phyloP scores from a whole-genome alignment of 768 basidiomycete genomes.

The Hygrophoropsis aurantiaca region DNA sequence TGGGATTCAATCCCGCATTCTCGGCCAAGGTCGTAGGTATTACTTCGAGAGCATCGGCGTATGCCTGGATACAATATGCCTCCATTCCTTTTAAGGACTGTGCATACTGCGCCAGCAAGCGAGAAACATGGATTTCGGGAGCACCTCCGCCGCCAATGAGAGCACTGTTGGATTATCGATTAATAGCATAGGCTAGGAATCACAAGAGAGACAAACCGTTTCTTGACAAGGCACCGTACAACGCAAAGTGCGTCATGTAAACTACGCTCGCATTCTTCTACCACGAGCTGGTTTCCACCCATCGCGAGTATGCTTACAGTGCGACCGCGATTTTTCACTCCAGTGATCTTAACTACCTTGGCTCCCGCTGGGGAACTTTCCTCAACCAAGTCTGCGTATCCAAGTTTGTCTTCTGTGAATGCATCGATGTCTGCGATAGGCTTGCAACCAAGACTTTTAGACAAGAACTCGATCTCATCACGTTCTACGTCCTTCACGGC shows the following conservation, averaged over 20 bases:
- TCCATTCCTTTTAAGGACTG: slow-evolving; percentile 97
- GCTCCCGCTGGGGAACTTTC: slow-evolving; percentile 79
- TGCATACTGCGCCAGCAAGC: slow-evolving; percentile 84
- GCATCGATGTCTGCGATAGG: slow-evolving; percentile 97
- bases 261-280: slow-evolving; percentile 97
- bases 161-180: slow-evolving; percentile 48
- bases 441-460: slow-evolving; percentile 92
- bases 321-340: slow-evolving; percentile 90
- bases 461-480: slow-evolving; percentile 97
- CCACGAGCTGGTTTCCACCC: slow-evolving; percentile 87
- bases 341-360: slow-evolving; percentile 92
- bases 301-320: slow-evolving; percentile 96
- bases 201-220: slow-evolving; percentile 59
- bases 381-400: slow-evolving; percentile 93
- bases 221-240: slow-evolving; percentile 96
- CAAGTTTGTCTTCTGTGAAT: slow-evolving; percentile 97
- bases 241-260: slow-evolving; percentile 99
- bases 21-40: slow-evolving; percentile 98
- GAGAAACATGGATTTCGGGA: slow-evolving; percentile 96
- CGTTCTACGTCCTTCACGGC: slow-evolving; percentile 97
- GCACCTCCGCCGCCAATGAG: slow-evolving; percentile 96
- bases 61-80: slow-evolving; percentile 98
- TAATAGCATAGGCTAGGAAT: not conserved
- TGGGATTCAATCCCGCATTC: slow-evolving; percentile 97
- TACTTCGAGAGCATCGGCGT: slow-evolving; percentile 95